These are phyloP conservation scores for Diaporthe sp. DNA, from an alignment of 2,329 filamentous ascomycete species.

Conservation along the genomic window DNA sequence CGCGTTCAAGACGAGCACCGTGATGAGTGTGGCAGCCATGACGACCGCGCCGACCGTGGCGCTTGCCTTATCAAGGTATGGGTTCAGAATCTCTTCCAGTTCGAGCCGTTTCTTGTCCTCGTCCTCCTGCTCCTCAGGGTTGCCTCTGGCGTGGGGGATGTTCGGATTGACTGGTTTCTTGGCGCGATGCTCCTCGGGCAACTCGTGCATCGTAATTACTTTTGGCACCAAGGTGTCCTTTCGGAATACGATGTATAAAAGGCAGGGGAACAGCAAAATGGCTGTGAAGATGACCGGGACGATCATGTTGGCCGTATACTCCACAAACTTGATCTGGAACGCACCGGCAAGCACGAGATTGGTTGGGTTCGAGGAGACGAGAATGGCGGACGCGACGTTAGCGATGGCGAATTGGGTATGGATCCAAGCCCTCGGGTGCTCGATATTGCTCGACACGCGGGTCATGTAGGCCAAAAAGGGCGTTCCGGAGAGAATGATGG, in stretches of 20 bases:
- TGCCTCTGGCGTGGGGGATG: slow-evolving; percentile 75
- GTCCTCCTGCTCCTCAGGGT: slow-evolving; percentile 65
- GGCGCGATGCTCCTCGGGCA: slow-evolving; percentile 68
- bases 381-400: slow-evolving; percentile 81
- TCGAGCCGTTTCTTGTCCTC: slow-evolving; percentile 65
- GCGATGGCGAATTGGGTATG: slow-evolving; percentile 79
- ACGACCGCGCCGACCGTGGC: slow-evolving; percentile 75
- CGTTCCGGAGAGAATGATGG: slow-evolving; percentile 81
- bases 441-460: slow-evolving; percentile 79
- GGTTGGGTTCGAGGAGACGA: slow-evolving; percentile 84
- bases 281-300: slow-evolving; percentile 79
- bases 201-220: slow-evolving; percentile 77
- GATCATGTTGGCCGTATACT: slow-evolving; percentile 84
- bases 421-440: slow-evolving; percentile 80
- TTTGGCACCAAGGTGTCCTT: slow-evolving; percentile 74
- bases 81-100: slow-evolving; percentile 82
- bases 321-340: slow-evolving; percentile 79
- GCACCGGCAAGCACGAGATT: slow-evolving; percentile 82
- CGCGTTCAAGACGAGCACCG: slow-evolving; percentile 76
- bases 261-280: slow-evolving; percentile 76
- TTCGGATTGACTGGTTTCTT: slow-evolving; percentile 79
- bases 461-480: slow-evolving; percentile 85
- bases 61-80: slow-evolving; percentile 77
- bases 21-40: slow-evolving; percentile 77
- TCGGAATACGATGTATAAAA: slow-evolving; percentile 78